phyloP scores from a whole-genome alignment of 2,329 filamentous ascomycete species.

The Pseudogymnoascus verrucosus region DNA sequence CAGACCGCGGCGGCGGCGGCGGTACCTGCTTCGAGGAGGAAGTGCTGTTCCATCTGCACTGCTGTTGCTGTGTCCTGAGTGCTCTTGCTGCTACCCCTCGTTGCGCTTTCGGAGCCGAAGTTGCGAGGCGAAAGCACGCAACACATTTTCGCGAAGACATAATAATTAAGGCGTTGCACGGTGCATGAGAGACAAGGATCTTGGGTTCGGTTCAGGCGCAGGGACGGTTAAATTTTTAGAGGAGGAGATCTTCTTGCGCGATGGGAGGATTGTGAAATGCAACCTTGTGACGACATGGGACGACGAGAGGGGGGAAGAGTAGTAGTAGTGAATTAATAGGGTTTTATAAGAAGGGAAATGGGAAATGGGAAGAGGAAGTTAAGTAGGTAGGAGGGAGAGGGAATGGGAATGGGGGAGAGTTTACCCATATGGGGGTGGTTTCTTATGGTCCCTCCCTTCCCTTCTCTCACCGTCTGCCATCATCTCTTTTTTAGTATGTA shows the following conservation, averaged over 20 bases:
- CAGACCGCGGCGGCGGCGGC: neutral
- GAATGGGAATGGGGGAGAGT: neutral
- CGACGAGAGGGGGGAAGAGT: neutral
- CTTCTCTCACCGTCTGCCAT: constrained; percentile 3
- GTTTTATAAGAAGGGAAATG: neutral
- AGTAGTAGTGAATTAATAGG: neutral
- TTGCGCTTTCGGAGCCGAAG: neutral
- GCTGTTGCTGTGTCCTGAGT: neutral
- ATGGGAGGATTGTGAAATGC: neutral
- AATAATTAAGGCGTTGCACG: constrained; percentile 1
- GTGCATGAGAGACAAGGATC: constrained; percentile 7
- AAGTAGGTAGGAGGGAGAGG: neutral
- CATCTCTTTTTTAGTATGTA: constrained; percentile 3
- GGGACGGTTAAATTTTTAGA: neutral
- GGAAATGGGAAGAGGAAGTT: neutral
- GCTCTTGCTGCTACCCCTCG: neutral
- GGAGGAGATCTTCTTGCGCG: neutral
- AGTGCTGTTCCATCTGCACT: constrained; percentile 2
- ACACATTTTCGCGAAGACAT: constrained; percentile 7
- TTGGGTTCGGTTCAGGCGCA: neutral
- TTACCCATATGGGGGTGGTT: neutral
- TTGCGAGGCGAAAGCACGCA: constrained; percentile 8
- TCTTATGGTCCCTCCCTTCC: neutral
- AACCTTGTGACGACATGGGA: neutral
- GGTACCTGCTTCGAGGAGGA: neutral